Base-by-base conservation (phyloP, 176 grass and related monocot genomes). In the Triticum turgidum region DNA sequence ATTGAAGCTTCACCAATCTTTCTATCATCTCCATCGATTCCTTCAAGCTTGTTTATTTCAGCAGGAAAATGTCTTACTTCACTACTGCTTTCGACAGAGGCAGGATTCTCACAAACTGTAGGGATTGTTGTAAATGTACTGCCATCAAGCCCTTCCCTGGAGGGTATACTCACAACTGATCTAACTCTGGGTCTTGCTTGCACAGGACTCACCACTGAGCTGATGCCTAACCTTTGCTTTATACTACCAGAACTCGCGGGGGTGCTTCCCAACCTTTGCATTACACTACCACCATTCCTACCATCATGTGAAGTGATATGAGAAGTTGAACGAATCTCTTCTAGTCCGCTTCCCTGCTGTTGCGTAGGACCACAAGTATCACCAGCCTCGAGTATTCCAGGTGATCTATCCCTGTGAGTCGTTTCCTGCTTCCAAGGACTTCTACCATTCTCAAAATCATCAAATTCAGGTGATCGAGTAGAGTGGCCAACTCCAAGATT, bases 151-250 rank as follows among this genome's bases (percentile, higher is more conserved):
- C 44, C 81, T 90, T 90, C 88, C 72, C 41, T 82, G 15, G 21
- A 10, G 1, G 94, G 97, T 68, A 96, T 86, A 73, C 81, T 89
- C 63, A 99, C 88, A 78, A 96, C 89, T 73, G 94, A 96, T 85
- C 87, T 94, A 82, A 99, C 34, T 78, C 87, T 89, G 69, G 85
- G 89, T 77, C 65, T 13, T 85, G 71, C 64, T 72, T 45, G 76
- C 51, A 88, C 86, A 91, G 17, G 72, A 85, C 42, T 82, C 77
- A 45, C 71, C 71, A 41, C 78, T 72, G 70, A 9, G 11, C 32
- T 85, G 63, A 54, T 66, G 80, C 82, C 82, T 72, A 88, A 85
- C 78, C 82, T 82, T 72, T 85, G 77, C 11, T 78, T 85, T 78
- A 77, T 11, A 81, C 22, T 82, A 63, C 22, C 39, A 64, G 82